Conservation (phyloP, 192 early-diverging fungal species). For the Lobosporangium transversale region DNA sequence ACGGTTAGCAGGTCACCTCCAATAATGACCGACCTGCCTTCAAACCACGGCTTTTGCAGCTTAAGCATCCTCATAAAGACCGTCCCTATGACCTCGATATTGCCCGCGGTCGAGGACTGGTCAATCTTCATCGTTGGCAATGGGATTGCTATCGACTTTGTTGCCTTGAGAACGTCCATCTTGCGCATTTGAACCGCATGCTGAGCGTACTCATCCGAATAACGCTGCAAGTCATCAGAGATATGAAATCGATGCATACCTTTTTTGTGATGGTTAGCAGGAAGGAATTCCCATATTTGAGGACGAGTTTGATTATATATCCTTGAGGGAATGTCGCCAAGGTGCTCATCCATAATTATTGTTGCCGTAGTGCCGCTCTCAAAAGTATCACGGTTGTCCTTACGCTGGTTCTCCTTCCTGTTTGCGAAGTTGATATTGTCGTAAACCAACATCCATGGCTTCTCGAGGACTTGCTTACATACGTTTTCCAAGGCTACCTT, state of each 20-base stretch:
- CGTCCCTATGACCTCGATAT: neutral
- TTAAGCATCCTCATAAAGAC: neutral
- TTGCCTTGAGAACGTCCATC: neutral
- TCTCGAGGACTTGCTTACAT: neutral
- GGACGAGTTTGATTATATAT: neutral
- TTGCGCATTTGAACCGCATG: neutral
- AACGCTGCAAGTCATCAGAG: neutral
- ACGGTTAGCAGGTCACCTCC: slow-evolving; percentile 11
- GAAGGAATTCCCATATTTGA: neutral
- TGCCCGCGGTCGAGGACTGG: slow-evolving; percentile 5
- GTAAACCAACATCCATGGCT: slow-evolving; percentile 4
- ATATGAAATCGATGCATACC: neutral
- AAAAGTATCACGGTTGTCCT: slow-evolving; percentile 1
- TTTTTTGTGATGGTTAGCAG: neutral
- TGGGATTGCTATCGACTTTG: neutral
- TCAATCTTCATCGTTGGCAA: slow-evolving; percentile 15
- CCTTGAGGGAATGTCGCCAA: neutral
- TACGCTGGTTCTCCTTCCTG: neutral
- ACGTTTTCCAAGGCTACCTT: neutral
- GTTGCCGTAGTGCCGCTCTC: slow-evolving; percentile 8
- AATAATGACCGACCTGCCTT: neutral
- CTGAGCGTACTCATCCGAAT: neutral
- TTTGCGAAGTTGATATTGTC: slow-evolving; percentile 13
- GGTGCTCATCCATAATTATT: neutral
- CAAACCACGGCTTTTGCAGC: neutral